A percentile compares a stretch with the other conserved stretches of the same genome.
phyloP scores from a whole-genome alignment of 2,329 filamentous ascomycete genomes.

The Cryphonectria naterciae region DNA sequence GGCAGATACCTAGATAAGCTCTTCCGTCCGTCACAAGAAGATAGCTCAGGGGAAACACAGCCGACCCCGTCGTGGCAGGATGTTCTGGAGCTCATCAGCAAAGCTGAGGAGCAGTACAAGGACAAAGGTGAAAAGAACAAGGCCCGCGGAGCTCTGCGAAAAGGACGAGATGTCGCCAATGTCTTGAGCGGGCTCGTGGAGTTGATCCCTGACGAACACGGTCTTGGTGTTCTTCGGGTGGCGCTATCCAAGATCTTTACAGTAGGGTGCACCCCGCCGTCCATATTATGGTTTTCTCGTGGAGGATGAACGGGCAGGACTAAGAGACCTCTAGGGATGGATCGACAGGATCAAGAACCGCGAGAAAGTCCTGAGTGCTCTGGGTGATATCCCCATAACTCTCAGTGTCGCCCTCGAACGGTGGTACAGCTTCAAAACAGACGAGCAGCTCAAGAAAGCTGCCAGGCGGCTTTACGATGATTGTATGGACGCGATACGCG shows the following conservation, averaged over 20 bases:
- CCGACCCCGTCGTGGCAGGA: not conserved
- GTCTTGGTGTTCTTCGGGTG: not conserved
- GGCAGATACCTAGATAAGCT: not conserved
- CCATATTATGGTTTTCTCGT: not conserved
- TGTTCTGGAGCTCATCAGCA: not conserved
- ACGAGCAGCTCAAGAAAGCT: not conserved
- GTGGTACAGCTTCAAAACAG: not conserved
- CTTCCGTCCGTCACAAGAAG: not conserved
- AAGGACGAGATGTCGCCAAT: not conserved
- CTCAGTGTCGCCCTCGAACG: slow-evolving; percentile 1
- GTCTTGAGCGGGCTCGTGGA: not conserved
- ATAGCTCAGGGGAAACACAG: not conserved
- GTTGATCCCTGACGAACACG: slow-evolving; percentile 7
- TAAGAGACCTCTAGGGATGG: not conserved
- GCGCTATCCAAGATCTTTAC: not conserved
- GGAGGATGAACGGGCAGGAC: not conserved
- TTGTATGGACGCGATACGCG: not conserved
- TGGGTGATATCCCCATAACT: not conserved
- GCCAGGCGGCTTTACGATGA: not conserved
- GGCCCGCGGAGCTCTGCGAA: not conserved
- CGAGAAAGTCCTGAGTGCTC: slow-evolving; percentile 3
- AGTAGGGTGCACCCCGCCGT: not conserved
- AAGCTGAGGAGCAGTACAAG: slow-evolving; percentile 1
- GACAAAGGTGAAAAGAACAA: not conserved
- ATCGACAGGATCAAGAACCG: not conserved